Percentiles rank a stretch among this genome's conserved stretches.
These are phyloP conservation scores for Fusarium chuoi DNA, from an alignment of 2,329 filamentous ascomycete genomes.

Conservation along the genomic window DNA sequence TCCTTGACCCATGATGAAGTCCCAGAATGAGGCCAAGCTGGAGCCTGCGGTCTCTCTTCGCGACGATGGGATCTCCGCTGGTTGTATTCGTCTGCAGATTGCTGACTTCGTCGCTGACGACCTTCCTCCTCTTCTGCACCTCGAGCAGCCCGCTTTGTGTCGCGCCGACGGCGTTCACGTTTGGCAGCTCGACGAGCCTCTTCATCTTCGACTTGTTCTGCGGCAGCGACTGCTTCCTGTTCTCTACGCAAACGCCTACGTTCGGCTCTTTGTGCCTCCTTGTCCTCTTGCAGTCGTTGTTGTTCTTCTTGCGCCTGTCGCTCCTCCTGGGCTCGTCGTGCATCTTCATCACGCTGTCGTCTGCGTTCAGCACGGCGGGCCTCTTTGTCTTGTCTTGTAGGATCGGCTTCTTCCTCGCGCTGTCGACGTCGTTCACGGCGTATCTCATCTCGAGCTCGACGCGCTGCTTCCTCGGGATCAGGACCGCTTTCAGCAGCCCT, in stretches of 20 bases:
- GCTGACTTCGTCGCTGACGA: constrained; percentile 46
- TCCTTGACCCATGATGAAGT: constrained; percentile 75
- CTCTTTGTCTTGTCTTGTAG: constrained; percentile 55
- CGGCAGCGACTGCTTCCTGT: constrained; percentile 57
- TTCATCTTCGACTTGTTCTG: constrained; percentile 54
- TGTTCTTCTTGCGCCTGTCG: constrained; percentile 59
- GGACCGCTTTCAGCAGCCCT: constrained; percentile 56
- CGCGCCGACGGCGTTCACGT: constrained; percentile 63
- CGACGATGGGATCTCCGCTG: constrained; percentile 55
- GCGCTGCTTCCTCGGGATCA: constrained; percentile 68
- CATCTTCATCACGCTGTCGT: constrained; percentile 44
- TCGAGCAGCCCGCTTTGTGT: constrained; percentile 60
- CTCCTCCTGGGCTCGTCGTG: constrained; percentile 55
- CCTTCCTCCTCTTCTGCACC: constrained; percentile 52
- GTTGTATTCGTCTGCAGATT: constrained; percentile 57
- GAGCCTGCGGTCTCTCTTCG: constrained; percentile 45
- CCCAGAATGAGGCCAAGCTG: constrained; percentile 70
- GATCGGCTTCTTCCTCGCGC: constrained; percentile 63
- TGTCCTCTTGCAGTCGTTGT: constrained; percentile 62
- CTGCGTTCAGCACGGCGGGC: constrained; percentile 65
- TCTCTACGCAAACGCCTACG: constrained; percentile 62
- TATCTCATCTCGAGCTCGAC: constrained; percentile 65
- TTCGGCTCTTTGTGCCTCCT: constrained; percentile 62
- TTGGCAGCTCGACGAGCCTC: constrained; percentile 58
- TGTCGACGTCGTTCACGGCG: constrained; percentile 65